Evolutionary conservation across 176 grass and related monocot species (phyloP), one percentile per base, ranked within the genome.

Genomic region (Secale cereale): DNA sequence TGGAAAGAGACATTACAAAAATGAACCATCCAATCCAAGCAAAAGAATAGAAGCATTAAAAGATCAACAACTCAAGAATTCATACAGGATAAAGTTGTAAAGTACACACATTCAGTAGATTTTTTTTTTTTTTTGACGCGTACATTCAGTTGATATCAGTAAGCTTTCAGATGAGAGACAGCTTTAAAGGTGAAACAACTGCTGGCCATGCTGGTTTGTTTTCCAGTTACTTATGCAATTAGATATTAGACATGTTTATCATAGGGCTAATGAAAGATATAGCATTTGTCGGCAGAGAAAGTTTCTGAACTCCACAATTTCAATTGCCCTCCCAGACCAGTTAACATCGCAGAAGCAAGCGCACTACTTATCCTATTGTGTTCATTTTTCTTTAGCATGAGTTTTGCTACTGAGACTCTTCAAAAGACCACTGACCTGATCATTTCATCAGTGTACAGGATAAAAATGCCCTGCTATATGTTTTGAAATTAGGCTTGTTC

Each of bases 11-110:
- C 54, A 9, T 39, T 43, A 14, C 39, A 77, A 43, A n/a, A 17
- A n/a, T 7, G 65, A 65, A 39, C 40, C 67, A 79, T 56, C 14
- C n/a, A 79, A 79, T 65, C 59, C 29, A 88, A 79, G 57, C 14
- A 74, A 5, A 77, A 3, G 17, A 30, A 56, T 23, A 40, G n/a
- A 63, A 20, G n/a, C 23, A 35, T 26, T 65, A 36, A 52, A 32
- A 78, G 46, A 30, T 75, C 39, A 80, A n/a, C 41, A 41, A 17
- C 56, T 66, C 45, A 68, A 68, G 14, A 65, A 3, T 41, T 29
- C 14, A n/a, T n/a, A n/a, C n/a, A n/a, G n/a, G n/a, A n/a, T n/a
- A n/a, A n/a, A n/a, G n/a, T n/a, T n/a, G n/a, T n/a, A n/a, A n/a
- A n/a, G n/a, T n/a, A n/a, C n/a, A n/a, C n/a, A n/a, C n/a, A n/a